Base-by-base conservation (phyloP, 352 stramenopile species). In the Lagenidium giganteum region DNA sequence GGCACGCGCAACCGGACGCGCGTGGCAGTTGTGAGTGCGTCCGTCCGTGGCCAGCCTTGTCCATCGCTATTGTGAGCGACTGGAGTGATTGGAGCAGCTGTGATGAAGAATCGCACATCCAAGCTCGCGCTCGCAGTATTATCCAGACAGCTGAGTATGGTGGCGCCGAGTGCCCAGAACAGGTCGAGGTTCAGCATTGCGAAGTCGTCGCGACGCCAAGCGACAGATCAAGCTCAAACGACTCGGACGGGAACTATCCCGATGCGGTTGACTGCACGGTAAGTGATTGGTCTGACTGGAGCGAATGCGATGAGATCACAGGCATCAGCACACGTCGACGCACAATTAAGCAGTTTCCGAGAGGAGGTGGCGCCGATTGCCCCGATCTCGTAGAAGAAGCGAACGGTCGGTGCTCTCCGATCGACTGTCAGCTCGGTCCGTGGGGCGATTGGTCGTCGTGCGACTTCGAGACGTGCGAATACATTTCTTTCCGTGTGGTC, bases 381-480 rank as follows among this genome's bases (percentile, higher is more conserved):
- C 70, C 64, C 2, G 14, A 21, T 0, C 37, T 83, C 31, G 42
- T 47, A 0, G 64, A 87, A 1, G 44, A 49, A 1, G 37, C 60
- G 21, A 67, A 42, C 3, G 45, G 43, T 14, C 42, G 48, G 5
- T 83, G 70, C 36, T 62, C 64, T 11, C 62, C 67, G 4, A 47
- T 76, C 14, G 71, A 71, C 41, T 90, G 77, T 20, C 34, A 47
- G 20, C 40, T 85, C 0, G 53, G 68, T 14, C 58, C 59, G 32
- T 87, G 74, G 74, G 62, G 51, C 13, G 33, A 25, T 14, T 87
- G 71, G 70, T 76, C 68, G 1, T 58, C 45, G 0, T 87, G 71
- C 32, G 51, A 83, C 27, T 30, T 57, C 2, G 54, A 46, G 3
- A 66, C 55, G 24, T 60, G 70, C 3, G 72, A 69, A 31, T 78